Evolutionary conservation across 1,139 yeast genomes (phyloP), one percentile per base, ranked within the genome.

Genomic region (Pichia sp.): DNA sequence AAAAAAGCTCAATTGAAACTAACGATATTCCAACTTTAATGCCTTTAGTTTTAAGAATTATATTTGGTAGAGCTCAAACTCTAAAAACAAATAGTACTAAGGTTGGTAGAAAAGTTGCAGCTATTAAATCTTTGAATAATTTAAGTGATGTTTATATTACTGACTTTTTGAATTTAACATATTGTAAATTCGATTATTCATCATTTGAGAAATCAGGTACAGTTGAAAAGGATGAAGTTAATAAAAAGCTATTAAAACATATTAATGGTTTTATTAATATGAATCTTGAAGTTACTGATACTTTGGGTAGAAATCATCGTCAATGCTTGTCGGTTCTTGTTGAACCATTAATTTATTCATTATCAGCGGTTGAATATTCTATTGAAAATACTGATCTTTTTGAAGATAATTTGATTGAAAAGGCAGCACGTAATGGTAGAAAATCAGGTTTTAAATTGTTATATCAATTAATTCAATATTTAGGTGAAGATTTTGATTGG

Each of bases 1-100:
- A 71, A n/a, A 67, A 73, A n/a, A 70, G 70, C 8, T 62, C 65
- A 2, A 69, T 88, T 38, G 88, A 83, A 50, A 69, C 67, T 13
- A 69, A 68, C 7, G 96, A 89, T 56, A 66, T 73, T 18, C 65
- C 61, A 1, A 60, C 50, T 0, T 69, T 91, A 6, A 74, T 88
- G 74, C 93, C 94, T 1, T 59, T 85, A 35, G 73, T 88, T 5
- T 62, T 89, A 36, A 68, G 96, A 49, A 81, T 93, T 22, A 64
- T 93, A 27, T 91, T 82, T 61, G 98, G 98, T 6, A 72, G 94
- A 49, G 87, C 88, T 9, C 95, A 86, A 62, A 68, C 72, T 5
- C 62, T 67, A 25, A 64, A 61, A 24, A 64, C 69, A 1, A 77
- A 81, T 59, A 87, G 87, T 46, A 76, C 80, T 37, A 84, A 84